These are phyloP conservation scores for Secale cereale DNA, from an alignment of 176 grass and related monocot genomes.

Conservation along the genomic window DNA sequence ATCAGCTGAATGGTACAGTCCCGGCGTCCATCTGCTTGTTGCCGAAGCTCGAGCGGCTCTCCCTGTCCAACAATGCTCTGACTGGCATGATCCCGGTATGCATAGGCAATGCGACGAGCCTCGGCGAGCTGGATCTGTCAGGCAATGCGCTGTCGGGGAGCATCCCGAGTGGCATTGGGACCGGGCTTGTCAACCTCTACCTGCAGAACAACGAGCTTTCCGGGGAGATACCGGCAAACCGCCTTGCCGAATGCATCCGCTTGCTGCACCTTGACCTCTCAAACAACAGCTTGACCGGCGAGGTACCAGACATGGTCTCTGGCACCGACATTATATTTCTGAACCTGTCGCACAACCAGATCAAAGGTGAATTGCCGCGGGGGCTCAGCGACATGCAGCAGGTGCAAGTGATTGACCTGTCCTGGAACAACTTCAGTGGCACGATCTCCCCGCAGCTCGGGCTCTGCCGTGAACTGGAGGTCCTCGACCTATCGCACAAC, in stretches of 20 bases:
- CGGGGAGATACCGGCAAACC: conserved; percentile 55
- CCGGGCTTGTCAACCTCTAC: not conserved
- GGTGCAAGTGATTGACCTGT: conserved; percentile 57
- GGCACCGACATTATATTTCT: conserved; percentile 42
- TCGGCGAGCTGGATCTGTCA: conserved; percentile 61
- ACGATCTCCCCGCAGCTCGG: conserved; percentile 30
- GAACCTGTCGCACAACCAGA: conserved; percentile 74
- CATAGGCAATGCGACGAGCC: conserved; percentile 38
- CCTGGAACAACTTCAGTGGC: conserved; percentile 64
- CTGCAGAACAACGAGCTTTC: conserved; percentile 55
- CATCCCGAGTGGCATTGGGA: conserved; percentile 57
- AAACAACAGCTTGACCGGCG: conserved; percentile 47
- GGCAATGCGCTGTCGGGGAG: conserved; percentile 46
- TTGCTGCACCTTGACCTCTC: conserved; percentile 64
- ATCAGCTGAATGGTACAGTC: conserved; percentile 53
- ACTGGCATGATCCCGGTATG: conserved; percentile 44
- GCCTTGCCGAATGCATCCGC: conserved; percentile 17
- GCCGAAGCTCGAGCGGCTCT: conserved; percentile 36
- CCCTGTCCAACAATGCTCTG: conserved; percentile 54
- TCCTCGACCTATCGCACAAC: conserved; percentile 78
- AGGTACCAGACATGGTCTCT: conserved; percentile 38
- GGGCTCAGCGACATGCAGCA: conserved; percentile 50
- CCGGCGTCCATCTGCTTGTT: conserved; percentile 49
- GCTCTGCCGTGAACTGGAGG: conserved; percentile 31
- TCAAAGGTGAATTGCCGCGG: conserved; percentile 47